Conservation (phyloP, 148 eudicot genomes). For the Dysphania ambrosioides region DNA sequence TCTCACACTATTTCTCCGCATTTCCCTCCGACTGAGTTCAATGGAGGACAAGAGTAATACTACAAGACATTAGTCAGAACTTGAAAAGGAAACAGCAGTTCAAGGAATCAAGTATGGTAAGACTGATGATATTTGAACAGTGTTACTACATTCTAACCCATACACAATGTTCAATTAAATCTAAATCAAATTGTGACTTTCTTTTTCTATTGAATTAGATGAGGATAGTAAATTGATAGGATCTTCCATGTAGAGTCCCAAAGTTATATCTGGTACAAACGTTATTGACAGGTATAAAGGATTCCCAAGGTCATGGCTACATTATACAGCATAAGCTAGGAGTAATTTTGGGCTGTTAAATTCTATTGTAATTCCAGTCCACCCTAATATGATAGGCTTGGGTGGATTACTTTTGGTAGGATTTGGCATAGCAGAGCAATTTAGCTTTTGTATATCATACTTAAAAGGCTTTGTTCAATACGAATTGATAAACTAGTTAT, state of each 20-base stretch:
- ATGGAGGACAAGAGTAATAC: background rate
- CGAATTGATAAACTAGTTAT: too few relatives aligned
- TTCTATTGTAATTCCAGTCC: background rate
- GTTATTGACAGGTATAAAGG: background rate
- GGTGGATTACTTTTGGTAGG: background rate
- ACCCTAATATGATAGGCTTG: background rate
- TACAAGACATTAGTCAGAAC: background rate
- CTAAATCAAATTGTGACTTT: background rate
- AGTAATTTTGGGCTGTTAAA: background rate
- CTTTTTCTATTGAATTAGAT: background rate
- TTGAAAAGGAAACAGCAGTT: too few relatives aligned
- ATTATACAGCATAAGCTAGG: background rate
- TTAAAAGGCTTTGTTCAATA: too few relatives aligned
- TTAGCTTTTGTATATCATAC: background rate
- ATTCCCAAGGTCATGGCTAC: background rate
- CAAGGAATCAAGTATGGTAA: too few relatives aligned
- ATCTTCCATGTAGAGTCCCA: background rate
- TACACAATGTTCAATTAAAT: too few relatives aligned
- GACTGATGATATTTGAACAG: too few relatives aligned
- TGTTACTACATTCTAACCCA: background rate
- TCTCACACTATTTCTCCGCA: background rate
- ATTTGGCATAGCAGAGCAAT: background rate
- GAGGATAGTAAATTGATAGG: background rate
- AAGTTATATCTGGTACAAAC: background rate
- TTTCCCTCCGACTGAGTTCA: background rate